Base-by-base conservation (phyloP, 805 yeast species). In the Ogataea parapolymorpha region DNA sequence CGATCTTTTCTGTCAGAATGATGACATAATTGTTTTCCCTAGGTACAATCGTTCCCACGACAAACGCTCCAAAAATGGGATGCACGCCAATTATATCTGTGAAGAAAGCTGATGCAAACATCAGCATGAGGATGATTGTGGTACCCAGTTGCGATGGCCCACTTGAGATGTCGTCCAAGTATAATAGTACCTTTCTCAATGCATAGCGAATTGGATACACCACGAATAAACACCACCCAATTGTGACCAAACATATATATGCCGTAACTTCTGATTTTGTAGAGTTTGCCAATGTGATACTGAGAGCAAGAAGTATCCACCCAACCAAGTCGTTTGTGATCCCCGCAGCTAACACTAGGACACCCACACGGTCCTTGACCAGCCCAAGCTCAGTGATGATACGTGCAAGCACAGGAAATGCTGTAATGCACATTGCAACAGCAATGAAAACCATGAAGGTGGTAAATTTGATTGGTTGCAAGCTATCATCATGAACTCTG, bases 21-120 rank as follows among this genome's bases (percentile, higher is more conserved):
- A 83, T 73, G 13, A 81, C 88, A 56, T 80, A 83, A 13, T 83
- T 83, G 51, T 81, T 77, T 36, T 85, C 89, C 52, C 91, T 70
- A 7, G 95, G 95, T 6, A 85, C 75, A 37, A 85, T 75, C 24
- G 82, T 66, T 4, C 95, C 95, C 10, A 80, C 78, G 62, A 85
- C 71, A 54, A 85, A 86, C 0, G 91, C 93, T 30, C 95, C 95
- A 62, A 85, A 85, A 51, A 85, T 85, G 0, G 93, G 85, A 61
- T 85, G 95, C 9, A 84, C 91, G 5, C 95, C 95, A 47, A 85
- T 82, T 42, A 85, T 82, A 58, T 84, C 90, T 2, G 95, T 85
- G 58, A 77, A 83, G 61, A 85, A 85, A 2, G 93, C 78, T 4
- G 90, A 82, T 4, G 74, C 59, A 45, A 85, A 75, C 48, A 79